Percentiles rank a stretch among this genome's conserved stretches.
Evolutionary conservation across 495 filamentous ascomycete genomes (phyloP).

Genomic region (Apiosordaria backusii): DNA sequence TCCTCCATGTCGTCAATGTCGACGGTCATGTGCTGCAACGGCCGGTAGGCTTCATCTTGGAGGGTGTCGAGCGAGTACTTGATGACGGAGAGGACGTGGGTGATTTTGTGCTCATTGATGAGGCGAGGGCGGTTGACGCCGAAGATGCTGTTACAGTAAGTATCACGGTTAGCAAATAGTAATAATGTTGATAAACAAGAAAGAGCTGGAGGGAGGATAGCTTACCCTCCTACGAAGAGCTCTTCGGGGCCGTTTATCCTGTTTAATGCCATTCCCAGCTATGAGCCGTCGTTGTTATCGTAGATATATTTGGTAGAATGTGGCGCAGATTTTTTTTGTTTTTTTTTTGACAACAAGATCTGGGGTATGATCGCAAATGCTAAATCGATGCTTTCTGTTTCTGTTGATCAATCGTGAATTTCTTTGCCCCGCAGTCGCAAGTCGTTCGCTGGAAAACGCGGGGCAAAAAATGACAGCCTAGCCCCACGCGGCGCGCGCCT

Average conservation of each 20-base stretch:
- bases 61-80: constrained; percentile 38
- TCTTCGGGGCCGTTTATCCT: constrained; percentile 65
- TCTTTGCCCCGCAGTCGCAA: constrained; percentile 1
- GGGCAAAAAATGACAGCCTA: not conserved
- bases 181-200: constrained; percentile 20
- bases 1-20: constrained; percentile 86
- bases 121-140: constrained; percentile 64
- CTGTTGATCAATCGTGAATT: not conserved
- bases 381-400: not conserved
- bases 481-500: not conserved
- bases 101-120: constrained; percentile 70
- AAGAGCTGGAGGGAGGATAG: not conserved
- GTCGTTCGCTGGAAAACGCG: not conserved
- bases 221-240: constrained; percentile 83
- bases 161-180: constrained; percentile 11
- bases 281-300: constrained; percentile 4
- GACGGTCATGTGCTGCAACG: constrained; percentile 69
- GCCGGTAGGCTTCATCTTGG: constrained; percentile 34
- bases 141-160: constrained; percentile 59
- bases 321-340: not conserved
- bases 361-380: not conserved
- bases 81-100: constrained; percentile 82
- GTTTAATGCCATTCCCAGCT: constrained; percentile 40
- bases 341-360: no score
- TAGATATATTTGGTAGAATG: not conserved